phyloP scores from a whole-genome alignment of 345 rosid species.

The Lepidium sativum region DNA sequence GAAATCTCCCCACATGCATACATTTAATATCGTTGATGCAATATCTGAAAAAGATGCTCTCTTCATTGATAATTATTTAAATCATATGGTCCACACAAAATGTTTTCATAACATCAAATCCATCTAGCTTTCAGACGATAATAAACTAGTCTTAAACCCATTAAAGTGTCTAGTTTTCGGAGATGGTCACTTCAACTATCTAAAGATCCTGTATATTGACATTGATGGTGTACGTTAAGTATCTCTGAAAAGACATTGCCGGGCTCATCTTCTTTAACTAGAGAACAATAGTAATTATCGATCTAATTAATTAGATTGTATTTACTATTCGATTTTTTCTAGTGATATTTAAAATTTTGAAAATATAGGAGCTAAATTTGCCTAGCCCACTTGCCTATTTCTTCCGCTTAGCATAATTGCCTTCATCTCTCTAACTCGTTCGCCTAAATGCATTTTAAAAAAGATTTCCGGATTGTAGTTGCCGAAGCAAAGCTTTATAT shows the following conservation, averaged over 20 bases:
- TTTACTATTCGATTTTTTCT: too few species aligned
- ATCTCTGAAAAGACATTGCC: background rate
- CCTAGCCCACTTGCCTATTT: too few species aligned
- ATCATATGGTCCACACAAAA: conserved; percentile 8
- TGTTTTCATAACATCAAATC: background rate
- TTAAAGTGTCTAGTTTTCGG: background rate
- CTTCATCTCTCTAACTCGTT: too few species aligned
- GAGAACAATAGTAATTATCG: too few species aligned
- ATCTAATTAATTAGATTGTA: background rate
- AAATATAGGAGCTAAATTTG: background rate
- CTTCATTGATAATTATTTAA: background rate
- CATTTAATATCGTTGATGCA: conserved; percentile 15
- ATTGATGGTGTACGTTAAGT: background rate
- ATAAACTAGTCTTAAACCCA: background rate
- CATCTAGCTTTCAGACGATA: background rate
- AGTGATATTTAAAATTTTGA: background rate
- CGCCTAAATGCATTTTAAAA: too few species aligned
- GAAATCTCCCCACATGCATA: conserved; percentile 13
- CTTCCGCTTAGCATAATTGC: too few species aligned
- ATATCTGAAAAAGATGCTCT: conserved; percentile 23
- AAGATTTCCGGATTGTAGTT: too few species aligned
- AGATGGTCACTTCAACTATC: background rate
- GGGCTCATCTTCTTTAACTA: conserved; percentile 2
- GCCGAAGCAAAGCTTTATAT: too few species aligned
- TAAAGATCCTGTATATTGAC: background rate